Conservation (phyloP, 805 yeast genomes). For the Metschnikowia baotianmanensis region DNA sequence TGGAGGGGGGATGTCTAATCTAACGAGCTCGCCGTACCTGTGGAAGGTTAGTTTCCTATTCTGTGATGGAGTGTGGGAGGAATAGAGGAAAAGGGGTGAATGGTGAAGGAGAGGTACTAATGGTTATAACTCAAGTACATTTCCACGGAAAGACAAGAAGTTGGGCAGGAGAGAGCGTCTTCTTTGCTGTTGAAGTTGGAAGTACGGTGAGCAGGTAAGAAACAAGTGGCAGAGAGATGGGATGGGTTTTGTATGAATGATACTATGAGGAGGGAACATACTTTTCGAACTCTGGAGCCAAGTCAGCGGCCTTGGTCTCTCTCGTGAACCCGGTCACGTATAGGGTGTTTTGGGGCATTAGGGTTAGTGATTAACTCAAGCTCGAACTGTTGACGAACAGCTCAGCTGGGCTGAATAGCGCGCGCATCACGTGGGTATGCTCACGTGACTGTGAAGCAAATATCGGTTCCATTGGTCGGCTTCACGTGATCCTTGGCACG, state of each 20-base stretch:
- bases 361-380: background rate
- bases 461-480: too few relatives aligned
- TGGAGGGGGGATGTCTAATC: constrained; percentile 64
- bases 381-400: background rate
- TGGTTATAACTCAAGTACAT: too few relatives aligned
- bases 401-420: background rate
- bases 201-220: too few relatives aligned
- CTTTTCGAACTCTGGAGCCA: constrained; percentile 61
- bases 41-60: constrained; percentile 12
- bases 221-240: constrained; percentile 5
- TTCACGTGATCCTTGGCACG: constrained; percentile 2
- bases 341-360: constrained; percentile 47
- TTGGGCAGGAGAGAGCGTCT: background rate
- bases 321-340: constrained; percentile 58
- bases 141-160: too few relatives aligned
- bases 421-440: background rate
- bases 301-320: constrained; percentile 52
- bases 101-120: constrained; percentile 5
- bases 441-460: background rate
- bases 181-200: background rate
- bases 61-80: constrained; percentile 5
- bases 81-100: background rate
- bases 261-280: constrained; percentile 35
- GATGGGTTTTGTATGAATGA: background rate
- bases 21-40: constrained; percentile 55